These are phyloP conservation scores for Rhodamnia argentea DNA, from an alignment of 345 rosid species.

Conservation along the genomic window DNA sequence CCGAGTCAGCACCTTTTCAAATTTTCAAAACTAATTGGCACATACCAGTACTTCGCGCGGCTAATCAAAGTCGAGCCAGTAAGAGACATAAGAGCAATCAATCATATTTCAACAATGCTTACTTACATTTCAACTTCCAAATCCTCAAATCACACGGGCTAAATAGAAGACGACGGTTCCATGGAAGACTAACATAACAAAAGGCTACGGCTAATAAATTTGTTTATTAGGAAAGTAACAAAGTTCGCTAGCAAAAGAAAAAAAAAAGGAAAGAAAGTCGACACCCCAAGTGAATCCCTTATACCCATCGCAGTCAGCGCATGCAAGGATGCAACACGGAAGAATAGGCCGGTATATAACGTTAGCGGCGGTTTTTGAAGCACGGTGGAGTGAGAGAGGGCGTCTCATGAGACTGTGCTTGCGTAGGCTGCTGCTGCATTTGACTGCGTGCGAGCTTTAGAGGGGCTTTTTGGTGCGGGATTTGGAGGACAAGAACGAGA, in stretches of 20 bases:
- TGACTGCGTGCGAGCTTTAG: background rate
- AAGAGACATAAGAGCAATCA: no score
- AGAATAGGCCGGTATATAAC: no score
- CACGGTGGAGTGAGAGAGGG: no score
- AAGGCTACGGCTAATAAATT: background rate
- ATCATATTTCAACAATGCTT: background rate
- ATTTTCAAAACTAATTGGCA: background rate
- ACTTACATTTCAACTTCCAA: background rate
- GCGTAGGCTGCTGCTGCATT: no score
- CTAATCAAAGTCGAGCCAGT: background rate
- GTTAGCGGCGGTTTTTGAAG: no score
- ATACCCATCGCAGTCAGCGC: no score
- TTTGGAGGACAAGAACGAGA: background rate
- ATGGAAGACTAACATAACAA: background rate
- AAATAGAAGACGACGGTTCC: background rate
- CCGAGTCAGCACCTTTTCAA: background rate
- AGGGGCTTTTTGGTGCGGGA: background rate
- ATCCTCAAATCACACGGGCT: background rate
- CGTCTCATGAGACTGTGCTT: no score
- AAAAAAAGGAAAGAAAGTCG: no score
- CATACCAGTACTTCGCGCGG: accelerated
- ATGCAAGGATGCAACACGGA: no score
- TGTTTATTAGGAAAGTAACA: background rate
- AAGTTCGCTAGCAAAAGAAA: background rate
- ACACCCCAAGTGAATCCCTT: no score